phyloP scores from a whole-genome alignment of 306 rosid genomes.

The Hippophae tibetana region DNA sequence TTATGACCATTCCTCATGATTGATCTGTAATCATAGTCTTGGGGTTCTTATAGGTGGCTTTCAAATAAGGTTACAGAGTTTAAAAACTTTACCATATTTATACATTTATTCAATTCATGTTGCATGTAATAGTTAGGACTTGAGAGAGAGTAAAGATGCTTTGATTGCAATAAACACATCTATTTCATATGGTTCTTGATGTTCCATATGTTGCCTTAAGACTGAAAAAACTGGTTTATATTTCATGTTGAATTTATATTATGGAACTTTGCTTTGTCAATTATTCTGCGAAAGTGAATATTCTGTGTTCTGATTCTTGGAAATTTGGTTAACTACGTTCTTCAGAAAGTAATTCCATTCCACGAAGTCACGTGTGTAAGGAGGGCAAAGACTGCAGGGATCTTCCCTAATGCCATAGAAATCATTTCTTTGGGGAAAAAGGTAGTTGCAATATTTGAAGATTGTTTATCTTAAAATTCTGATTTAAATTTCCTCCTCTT shows the following conservation, averaged over 20 bases:
- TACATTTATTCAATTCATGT: no score
- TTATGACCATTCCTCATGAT: no score
- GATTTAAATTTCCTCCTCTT: conserved; percentile 7
- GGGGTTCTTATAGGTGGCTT: no score
- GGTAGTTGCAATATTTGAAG: conserved; percentile 34
- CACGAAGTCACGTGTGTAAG: conserved; percentile 65
- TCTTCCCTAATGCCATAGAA: conserved; percentile 95
- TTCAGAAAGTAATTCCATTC: conserved; percentile 81
- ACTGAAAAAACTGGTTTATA: neutral
- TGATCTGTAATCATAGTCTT: no score
- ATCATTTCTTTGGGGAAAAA: conserved; percentile 55
- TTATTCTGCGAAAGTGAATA: neutral
- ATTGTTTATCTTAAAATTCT: conserved; percentile 3
- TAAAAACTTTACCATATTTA: no score
- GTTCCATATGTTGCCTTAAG: neutral
- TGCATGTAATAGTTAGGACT: neutral
- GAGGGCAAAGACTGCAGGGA: conserved; percentile 95
- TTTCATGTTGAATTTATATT: neutral
- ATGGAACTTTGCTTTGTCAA: no score
- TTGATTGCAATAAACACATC: neutral
- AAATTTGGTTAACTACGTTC: conserved; percentile 14
- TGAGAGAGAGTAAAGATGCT: neutral
- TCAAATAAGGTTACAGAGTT: no score
- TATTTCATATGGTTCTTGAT: neutral
- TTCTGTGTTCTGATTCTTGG: neutral